These are phyloP conservation scores for Xerocomellus intermedius DNA, from an alignment of 768 basidiomycete species.

Conservation along the genomic window DNA sequence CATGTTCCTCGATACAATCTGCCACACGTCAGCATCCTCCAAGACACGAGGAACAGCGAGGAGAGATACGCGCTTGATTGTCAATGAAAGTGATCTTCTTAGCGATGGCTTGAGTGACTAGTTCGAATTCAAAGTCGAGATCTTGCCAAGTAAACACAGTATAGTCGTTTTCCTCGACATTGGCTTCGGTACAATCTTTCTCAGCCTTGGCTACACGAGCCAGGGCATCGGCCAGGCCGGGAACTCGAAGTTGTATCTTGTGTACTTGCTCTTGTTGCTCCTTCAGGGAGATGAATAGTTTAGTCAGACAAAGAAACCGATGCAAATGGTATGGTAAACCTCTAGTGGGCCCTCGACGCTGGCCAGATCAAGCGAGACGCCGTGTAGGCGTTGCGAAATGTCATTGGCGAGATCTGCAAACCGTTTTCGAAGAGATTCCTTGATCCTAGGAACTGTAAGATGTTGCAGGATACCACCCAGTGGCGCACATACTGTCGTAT, in stretches of 20 bases:
- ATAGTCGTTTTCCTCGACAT: conserved; percentile 97
- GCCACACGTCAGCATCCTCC: conserved; percentile 9
- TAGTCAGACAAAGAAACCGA: conserved; percentile 9
- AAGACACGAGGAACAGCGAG: background rate
- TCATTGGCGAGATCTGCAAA: conserved; percentile 78
- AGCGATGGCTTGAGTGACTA: conserved; percentile 74
- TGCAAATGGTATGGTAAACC: conserved; percentile 36
- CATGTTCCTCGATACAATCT: conserved; percentile 94
- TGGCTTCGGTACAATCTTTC: conserved; percentile 75
- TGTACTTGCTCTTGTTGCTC: conserved; percentile 71
- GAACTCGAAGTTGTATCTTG: conserved; percentile 64
- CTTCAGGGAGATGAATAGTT: conserved; percentile 35
- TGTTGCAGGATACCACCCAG: background rate
- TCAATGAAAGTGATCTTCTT: conserved; percentile 97
- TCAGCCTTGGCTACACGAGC: conserved; percentile 62
- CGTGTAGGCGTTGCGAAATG: conserved; percentile 66
- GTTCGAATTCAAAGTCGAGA: conserved; percentile 83
- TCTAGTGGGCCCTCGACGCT: conserved; percentile 75
- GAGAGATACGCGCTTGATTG: conserved; percentile 67
- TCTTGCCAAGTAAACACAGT: conserved; percentile 89
- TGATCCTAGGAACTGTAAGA: conserved; percentile 55
- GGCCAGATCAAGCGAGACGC: conserved; percentile 69
- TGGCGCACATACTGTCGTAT: conserved; percentile 72
- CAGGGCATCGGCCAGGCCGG: conserved; percentile 58
- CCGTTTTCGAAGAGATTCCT: conserved; percentile 71